A percentile compares a stretch with the other conserved stretches of the same genome.
phyloP scores from a whole-genome alignment of 305 asterid species.

The Rubia tinctorum region DNA sequence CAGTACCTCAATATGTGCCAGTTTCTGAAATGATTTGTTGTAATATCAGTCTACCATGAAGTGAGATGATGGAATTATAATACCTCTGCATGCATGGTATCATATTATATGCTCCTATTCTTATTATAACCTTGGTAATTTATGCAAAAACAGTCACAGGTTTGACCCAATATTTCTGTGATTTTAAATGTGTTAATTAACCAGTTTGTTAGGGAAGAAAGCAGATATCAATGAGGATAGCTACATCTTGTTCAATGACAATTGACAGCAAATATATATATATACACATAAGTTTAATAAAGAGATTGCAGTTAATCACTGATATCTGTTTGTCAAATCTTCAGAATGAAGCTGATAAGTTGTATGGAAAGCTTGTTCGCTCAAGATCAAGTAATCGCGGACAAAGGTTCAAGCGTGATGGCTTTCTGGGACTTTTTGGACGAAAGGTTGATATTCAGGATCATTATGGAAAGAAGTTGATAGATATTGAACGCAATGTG shows the following conservation, averaged over 20 bases:
- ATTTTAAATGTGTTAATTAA: not conserved
- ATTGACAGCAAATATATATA: too few species aligned
- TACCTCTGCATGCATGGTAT: too few species aligned
- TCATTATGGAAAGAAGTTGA: conserved; percentile 71
- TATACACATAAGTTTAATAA: not conserved
- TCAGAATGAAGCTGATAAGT: conserved; percentile 58
- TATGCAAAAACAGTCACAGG: not conserved
- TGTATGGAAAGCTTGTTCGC: conserved; percentile 48
- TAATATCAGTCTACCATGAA: not conserved
- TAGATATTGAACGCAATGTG: conserved; percentile 61
- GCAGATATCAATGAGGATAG: not conserved
- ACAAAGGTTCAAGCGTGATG: conserved; percentile 43
- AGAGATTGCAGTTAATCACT: conserved; percentile 21
- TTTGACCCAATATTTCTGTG: not conserved
- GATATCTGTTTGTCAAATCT: conserved; percentile 22
- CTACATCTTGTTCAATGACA: not conserved
- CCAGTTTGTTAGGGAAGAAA: not conserved
- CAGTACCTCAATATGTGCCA: not conserved
- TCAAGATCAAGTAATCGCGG: conserved; percentile 42
- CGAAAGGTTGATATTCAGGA: conserved; percentile 44
- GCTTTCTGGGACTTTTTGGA: conserved; percentile 76
- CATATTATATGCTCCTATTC: too few species aligned
- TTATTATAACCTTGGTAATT: not conserved
- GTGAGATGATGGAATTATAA: not conserved
- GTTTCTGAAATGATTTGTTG: not conserved